Evolutionary conservation across 176 grass and related monocot species (phyloP), one percentile per base, ranked within the genome.

Genomic region (Echinochloa phyllopogon): DNA sequence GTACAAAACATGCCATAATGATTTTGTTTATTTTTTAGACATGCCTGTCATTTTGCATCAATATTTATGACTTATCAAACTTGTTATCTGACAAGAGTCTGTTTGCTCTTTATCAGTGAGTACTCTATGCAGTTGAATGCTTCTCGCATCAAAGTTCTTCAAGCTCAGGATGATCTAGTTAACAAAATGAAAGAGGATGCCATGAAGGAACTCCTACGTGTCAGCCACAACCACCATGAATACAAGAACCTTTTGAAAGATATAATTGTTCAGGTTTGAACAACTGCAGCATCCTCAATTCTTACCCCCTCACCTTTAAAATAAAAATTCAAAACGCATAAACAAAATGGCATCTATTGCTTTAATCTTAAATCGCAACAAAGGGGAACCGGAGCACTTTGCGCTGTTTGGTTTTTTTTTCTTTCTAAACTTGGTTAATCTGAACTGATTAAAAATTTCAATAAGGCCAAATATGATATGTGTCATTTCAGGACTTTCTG

Each of bases 121-220:
- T 99, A 99, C 77, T 99, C 97, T 38, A 96, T 94, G 94, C 94
- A 96, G 89, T 49, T 96, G 87, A 99, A 99, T 91, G 94, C 97
- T 65, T 99, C 97, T 65, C 91, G 97, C 67, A 92, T 99, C 64
- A 96, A 99, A 85, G 97, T 99, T 63, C 91, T 99, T 77, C 97
- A 99, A 89, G 97, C 92, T 38, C 97, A 99, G 75, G 94, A 99
- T 92, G 94, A 96, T 84, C 76, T 99, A 75, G 97, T 96, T 68
- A 99, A 89, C 76, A 86, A 89, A 80, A 99, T 99, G 94, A 99
- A 91, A 87, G 94, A 91, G 17, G 89, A 78, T 87, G 94, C 92
- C 25, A 84, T 89, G 83, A 91, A 89, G 83, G 69, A 94, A 60
- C 94, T 99, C 58, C 85, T 96, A 13, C 76, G 47, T 76, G 88